A percentile compares a stretch with the other conserved stretches of the same genome.
These are phyloP conservation scores for Tylopilus sp. DNA, from an alignment of 1,284 basidiomycete species.

Conservation along the genomic window DNA sequence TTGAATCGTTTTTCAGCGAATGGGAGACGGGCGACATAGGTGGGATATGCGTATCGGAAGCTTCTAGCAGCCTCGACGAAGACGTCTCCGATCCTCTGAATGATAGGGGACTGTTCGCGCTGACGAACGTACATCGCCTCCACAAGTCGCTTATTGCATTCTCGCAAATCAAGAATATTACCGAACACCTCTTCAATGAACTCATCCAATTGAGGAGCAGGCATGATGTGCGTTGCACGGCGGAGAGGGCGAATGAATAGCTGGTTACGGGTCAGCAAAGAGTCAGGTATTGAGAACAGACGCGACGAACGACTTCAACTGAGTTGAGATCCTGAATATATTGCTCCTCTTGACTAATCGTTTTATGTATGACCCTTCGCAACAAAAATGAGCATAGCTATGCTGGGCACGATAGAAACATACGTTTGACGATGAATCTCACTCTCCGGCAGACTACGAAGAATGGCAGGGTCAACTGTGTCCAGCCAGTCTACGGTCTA, in stretches of 20 bases:
- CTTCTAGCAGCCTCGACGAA: conserved; percentile 85
- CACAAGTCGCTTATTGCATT: conserved; percentile 76
- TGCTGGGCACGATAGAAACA: conserved; percentile 17
- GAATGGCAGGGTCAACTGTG: conserved; percentile 63
- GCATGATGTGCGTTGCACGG: conserved; percentile 67
- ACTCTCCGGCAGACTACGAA: conserved; percentile 63
- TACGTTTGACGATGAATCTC: conserved; percentile 84
- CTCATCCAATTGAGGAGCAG: conserved; percentile 58
- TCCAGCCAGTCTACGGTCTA: conserved; percentile 68
- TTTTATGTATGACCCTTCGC: conserved; percentile 81
- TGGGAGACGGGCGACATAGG: conserved; percentile 82
- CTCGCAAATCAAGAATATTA: conserved; percentile 79
- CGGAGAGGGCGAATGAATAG: conserved; percentile 78
- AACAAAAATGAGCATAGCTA: conserved; percentile 2
- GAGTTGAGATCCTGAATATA: conserved; percentile 87
- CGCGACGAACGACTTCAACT: conserved; percentile 60
- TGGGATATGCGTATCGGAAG: conserved; percentile 82
- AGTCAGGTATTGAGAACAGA: background rate
- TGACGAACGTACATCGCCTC: conserved; percentile 86
- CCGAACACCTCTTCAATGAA: conserved; percentile 87
- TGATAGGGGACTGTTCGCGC: conserved; percentile 80
- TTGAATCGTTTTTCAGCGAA: conserved; percentile 82
- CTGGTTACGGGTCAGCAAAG: conserved; percentile 31
- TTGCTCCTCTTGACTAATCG: conserved; percentile 86
- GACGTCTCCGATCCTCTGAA: conserved; percentile 85